Conservation (phyloP, 345 rosid genomes). For the Adansonia digitata region DNA sequence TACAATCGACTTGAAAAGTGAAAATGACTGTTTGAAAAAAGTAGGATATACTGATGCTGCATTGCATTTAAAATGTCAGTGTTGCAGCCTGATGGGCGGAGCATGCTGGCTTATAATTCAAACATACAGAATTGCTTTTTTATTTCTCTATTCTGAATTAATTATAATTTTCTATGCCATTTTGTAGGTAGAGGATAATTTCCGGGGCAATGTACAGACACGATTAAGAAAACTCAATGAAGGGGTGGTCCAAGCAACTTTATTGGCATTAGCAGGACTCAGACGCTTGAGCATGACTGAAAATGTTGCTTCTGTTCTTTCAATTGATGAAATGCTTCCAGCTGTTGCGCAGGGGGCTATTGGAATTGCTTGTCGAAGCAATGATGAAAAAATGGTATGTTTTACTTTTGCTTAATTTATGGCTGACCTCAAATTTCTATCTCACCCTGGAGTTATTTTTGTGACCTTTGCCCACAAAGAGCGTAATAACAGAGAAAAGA, state of each 20-base stretch:
- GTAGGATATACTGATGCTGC: background rate
- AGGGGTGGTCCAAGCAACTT: constrained; percentile 81
- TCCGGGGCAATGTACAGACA: constrained; percentile 95
- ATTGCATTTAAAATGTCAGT: background rate
- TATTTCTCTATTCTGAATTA: background rate
- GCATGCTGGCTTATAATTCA: background rate
- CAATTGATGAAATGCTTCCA: constrained; percentile 93
- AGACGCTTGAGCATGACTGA: constrained; percentile 88
- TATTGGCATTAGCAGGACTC: constrained; percentile 94
- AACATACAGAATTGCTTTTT: background rate
- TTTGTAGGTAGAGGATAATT: constrained; percentile 79
- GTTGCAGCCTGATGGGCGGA: background rate
- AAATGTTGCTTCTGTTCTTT: constrained; percentile 65
- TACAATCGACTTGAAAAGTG: background rate
- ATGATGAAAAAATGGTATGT: constrained; percentile 80
- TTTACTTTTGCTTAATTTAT: constrained; percentile 4
- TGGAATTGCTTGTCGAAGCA: constrained; percentile 87
- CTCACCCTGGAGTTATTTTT: background rate
- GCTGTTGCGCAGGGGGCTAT: constrained; percentile 99
- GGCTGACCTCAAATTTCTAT: background rate
- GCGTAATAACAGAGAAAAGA: background rate
- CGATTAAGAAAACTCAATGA: constrained; percentile 79
- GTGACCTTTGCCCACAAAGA: background rate
- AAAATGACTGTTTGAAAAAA: background rate
- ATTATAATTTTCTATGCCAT: background rate